Evolutionary conservation across 2,329 filamentous ascomycete genomes (phyloP).

Genomic region (Lachnellula suecica): DNA sequence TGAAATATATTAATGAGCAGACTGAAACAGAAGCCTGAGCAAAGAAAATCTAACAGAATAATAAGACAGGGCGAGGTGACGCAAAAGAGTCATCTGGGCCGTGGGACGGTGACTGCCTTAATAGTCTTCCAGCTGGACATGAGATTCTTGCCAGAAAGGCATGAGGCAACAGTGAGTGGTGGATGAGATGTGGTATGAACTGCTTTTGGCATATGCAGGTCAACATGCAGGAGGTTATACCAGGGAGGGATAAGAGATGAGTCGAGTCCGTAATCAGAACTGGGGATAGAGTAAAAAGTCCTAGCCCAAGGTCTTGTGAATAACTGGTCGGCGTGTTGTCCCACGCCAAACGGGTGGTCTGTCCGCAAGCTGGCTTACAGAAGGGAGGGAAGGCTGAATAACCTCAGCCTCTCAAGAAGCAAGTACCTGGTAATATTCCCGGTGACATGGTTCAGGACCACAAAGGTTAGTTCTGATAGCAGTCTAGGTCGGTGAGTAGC

Average conservation of each 20-base stretch:
- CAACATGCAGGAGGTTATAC: slow-evolving; percentile 24
- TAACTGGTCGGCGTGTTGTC: slow-evolving; percentile 4
- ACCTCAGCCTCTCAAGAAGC: slow-evolving; percentile 28
- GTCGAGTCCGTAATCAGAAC: slow-evolving; percentile 21
- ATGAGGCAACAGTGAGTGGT: slow-evolving; percentile 30
- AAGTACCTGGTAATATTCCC: slow-evolving; percentile 12
- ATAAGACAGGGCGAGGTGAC: slow-evolving; percentile 23
- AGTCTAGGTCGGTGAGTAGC: slow-evolving; percentile 7
- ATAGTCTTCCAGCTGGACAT: slow-evolving; percentile 23
- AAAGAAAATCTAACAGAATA: slow-evolving; percentile 28
- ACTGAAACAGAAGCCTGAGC: slow-evolving; percentile 30
- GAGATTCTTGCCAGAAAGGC: slow-evolving; percentile 17
- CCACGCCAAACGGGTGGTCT: slow-evolving; percentile 28
- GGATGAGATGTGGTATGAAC: slow-evolving; percentile 10
- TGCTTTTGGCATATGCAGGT: slow-evolving; percentile 29
- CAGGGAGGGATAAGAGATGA: slow-evolving; percentile 23
- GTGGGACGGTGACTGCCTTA: slow-evolving; percentile 33
- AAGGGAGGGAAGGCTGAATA: slow-evolving; percentile 26
- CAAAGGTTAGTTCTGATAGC: background rate
- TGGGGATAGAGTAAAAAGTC: slow-evolving; percentile 6
- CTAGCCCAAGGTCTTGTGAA: slow-evolving; percentile 14
- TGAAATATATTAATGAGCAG: slow-evolving; percentile 32
- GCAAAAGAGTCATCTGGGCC: slow-evolving; percentile 32
- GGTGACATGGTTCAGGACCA: slow-evolving; percentile 1
- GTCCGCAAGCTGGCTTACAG: slow-evolving; percentile 20